Evolutionary conservation across 164 flowering plant genomes (phyloP).

Genomic region (Berberis vulgaris): DNA sequence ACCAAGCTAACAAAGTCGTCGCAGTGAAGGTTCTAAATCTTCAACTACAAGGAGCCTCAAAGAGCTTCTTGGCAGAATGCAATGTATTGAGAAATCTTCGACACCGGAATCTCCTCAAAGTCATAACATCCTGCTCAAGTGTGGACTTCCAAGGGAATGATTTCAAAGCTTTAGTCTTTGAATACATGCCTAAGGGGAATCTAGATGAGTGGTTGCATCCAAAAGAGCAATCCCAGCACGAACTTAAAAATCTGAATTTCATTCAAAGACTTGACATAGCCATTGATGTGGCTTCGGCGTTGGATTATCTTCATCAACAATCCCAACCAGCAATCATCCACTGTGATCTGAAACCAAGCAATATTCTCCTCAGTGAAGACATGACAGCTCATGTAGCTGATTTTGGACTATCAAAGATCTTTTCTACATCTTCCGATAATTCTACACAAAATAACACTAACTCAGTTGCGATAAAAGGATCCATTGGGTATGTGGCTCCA

Average conservation of each 20-base stretch:
- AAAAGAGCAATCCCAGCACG: background rate
- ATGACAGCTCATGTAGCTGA: background rate
- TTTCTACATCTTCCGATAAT: background rate
- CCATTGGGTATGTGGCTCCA: slow-evolving; percentile 1
- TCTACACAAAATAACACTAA: background rate
- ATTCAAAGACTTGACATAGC: background rate
- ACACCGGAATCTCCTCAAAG: slow-evolving; percentile 5
- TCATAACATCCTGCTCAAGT: slow-evolving; percentile 8
- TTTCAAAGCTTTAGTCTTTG: background rate
- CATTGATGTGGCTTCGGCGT: background rate
- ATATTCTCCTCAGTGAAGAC: background rate
- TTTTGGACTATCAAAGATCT: background rate
- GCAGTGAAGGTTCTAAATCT: background rate
- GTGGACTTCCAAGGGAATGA: background rate
- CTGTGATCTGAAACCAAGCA: background rate
- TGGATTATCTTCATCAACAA: background rate
- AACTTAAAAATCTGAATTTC: background rate
- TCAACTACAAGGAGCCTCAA: slow-evolving; percentile 5
- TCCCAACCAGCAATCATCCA: background rate
- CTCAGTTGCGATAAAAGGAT: background rate
- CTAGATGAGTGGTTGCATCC: background rate
- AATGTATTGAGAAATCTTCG: background rate
- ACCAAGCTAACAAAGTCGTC: background rate
- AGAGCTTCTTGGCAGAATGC: slow-evolving; percentile 11
- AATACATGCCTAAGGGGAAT: background rate